Percentiles rank a stretch among this genome's conserved stretches.
Evolutionary conservation across 108 stramenopile species (phyloP).

Genomic region (Chaetoceros tenuissimus): DNA sequence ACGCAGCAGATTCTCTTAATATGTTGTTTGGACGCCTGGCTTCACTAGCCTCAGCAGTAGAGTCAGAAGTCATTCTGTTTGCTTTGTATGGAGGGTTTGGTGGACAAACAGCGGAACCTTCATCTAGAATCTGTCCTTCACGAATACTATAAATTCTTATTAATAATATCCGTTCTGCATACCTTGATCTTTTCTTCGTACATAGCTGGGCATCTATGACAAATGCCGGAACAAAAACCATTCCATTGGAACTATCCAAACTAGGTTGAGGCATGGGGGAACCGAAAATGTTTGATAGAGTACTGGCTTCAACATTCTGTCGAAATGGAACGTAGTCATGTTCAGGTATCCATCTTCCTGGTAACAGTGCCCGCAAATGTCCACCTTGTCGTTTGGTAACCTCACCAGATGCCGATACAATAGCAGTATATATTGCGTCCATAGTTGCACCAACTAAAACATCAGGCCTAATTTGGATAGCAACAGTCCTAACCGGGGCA

Average conservation of each 20-base stretch:
- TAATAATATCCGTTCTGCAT: conserved; percentile 50
- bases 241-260: not conserved
- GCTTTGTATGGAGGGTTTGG: not conserved
- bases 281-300: not conserved
- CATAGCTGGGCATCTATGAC: conserved; percentile 71
- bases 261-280: not conserved
- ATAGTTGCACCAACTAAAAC: conserved; percentile 69
- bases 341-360: not conserved
- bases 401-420: conserved; percentile 7
- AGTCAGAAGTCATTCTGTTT: too few species aligned
- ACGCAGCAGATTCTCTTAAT: conserved; percentile 37
- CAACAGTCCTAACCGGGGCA: conserved; percentile 55
- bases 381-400: conserved; percentile 54
- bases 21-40: not conserved
- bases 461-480: conserved; percentile 78
- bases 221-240: conserved; percentile 32
- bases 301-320: not conserved
- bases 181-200: conserved; percentile 47
- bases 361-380: conserved; percentile 31
- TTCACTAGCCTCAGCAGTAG: not conserved
- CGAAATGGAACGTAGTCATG: not conserved
- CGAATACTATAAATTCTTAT: conserved; percentile 54
- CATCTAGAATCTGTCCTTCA: conserved; percentile 35
- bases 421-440: conserved; percentile 37
- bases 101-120: not conserved